These are phyloP conservation scores for Hyphopichia khmerensis DNA, from an alignment of 1,139 yeast genomes.

Conservation along the genomic window DNA sequence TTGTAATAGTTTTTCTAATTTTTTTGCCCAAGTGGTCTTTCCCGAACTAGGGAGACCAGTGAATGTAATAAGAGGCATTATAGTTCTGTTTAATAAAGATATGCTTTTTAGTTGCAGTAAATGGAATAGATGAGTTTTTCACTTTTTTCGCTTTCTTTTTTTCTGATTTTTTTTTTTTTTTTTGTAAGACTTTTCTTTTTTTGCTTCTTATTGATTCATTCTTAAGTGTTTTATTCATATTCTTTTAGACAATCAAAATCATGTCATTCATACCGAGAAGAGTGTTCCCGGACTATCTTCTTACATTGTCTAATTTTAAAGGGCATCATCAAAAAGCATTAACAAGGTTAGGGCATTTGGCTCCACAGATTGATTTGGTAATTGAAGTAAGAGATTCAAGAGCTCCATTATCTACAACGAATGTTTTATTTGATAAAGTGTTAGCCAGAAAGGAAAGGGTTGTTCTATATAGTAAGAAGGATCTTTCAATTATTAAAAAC, in stretches of 20 bases:
- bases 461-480: slow-evolving; percentile 69
- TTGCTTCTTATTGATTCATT: not conserved
- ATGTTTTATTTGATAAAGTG: slow-evolving; percentile 73
- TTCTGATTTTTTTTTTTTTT: too few relatives aligned
- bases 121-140: too few relatives aligned
- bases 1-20: slow-evolving; percentile 49
- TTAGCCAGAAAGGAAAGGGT: slow-evolving; percentile 58
- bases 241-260: too few relatives aligned
- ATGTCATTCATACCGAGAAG: slow-evolving; percentile 46
- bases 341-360: slow-evolving; percentile 61
- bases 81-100: not conserved
- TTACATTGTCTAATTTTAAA: slow-evolving; percentile 76
- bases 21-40: slow-evolving; percentile 70
- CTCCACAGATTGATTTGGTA: slow-evolving; percentile 79
- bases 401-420: slow-evolving; percentile 84
- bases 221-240: not conserved
- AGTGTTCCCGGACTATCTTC: slow-evolving; percentile 65
- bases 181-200: too few relatives aligned
- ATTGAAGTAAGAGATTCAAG: slow-evolving; percentile 85
- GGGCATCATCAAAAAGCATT: slow-evolving; percentile 90
- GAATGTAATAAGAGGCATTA: slow-evolving; percentile 81
- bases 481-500: slow-evolving; percentile 37
- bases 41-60: slow-evolving; percentile 89
- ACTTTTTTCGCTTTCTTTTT: too few relatives aligned
- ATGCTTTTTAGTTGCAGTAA: too few relatives aligned